Base-by-base conservation (phyloP, 208 protist species). In the Balamuthia mandrillaris region DNA sequence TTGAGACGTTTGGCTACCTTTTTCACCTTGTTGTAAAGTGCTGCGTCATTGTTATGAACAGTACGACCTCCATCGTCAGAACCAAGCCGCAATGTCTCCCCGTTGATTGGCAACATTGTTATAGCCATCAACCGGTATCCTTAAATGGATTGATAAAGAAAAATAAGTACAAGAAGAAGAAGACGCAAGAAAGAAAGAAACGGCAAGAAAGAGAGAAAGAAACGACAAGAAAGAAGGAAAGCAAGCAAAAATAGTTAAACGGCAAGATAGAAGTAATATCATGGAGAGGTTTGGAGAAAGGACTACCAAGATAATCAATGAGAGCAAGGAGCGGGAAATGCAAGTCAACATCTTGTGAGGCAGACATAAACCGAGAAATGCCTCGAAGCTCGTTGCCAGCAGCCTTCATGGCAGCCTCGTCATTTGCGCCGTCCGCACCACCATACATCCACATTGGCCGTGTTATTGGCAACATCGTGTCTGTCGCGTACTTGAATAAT, bases 401-500 rank as follows among this genome's bases (percentile, higher is more conserved):
- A 33, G 65, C 65, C 35, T 75, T 75, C 39, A 75, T 75, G 39
- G 65, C 65, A 24, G 65, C 65, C 3, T 75, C 65, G 65, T 75
- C 65, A 12, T 75, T 75, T n/a, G n/a, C n/a, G 12, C 39, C 0
- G 0, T 4, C 12, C 2, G 29, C 29, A 27, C 65, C 65, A 44
- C 65, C 65, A 18, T 75, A 75, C 65, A 75, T 75, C 65, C 65
- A 75, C 42, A 75, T 21, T 5, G n/a, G 3, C 3, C 65, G 41
- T 4, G 16, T 33, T 9, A 21, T 37, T 10, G 65, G 65, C 27
- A 75, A 75, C 9, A 27, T 31, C n/a, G 52, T 27, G 35, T 75
- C 65, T 10, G 52, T 37, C 35, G 65, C 65, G 65, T 75, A 75
- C 65, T 75, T 75, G 65, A 75, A 75, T 44, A 75, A 54, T 37